A percentile compares a stretch with the other conserved stretches of the same genome.
Evolutionary conservation across 106 monocot species (phyloP).

Genomic region (Ottelia alismoides): DNA sequence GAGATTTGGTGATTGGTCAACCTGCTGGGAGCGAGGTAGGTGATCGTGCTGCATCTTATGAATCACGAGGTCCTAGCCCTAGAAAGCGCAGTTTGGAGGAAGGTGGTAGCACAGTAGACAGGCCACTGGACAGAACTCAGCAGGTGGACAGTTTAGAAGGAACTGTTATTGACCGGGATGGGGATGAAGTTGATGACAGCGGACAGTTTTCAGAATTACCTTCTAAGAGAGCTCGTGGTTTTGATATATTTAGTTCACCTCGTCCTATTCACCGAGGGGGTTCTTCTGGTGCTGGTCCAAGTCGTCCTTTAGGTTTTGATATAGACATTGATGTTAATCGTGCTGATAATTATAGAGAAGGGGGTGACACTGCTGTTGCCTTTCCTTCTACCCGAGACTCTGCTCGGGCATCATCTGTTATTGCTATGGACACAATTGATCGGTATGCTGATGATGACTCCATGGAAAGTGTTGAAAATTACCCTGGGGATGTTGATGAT

Average conservation of each 20-base stretch:
- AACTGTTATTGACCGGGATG: conserved; percentile 78
- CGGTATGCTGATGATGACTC: conserved; percentile 57
- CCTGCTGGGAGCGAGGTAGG: conserved; percentile 98
- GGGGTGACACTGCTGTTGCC: conserved; percentile 32
- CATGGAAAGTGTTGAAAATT: conserved; percentile 99
- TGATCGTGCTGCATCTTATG: conserved; percentile 90
- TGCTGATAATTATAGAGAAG: conserved; percentile 40
- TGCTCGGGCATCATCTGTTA: conserved; percentile 80
- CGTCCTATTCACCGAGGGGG: conserved; percentile 25
- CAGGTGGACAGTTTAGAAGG: conserved; percentile 92
- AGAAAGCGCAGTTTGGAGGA: conserved; percentile 80
- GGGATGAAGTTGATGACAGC: conserved; percentile 78
- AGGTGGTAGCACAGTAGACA: conserved; percentile 96
- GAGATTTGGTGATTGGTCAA: conserved; percentile 90
- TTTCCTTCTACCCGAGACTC: conserved; percentile 54
- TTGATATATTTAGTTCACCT: conserved; percentile 41
- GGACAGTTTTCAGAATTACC: conserved; percentile 58
- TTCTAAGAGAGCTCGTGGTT: conserved; percentile 44
- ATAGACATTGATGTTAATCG: conserved; percentile 44
- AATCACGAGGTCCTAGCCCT: conserved; percentile 91
- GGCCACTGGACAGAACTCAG: conserved; percentile 58
- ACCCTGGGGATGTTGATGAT: conserved; percentile 64
- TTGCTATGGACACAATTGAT: conserved; percentile 81
- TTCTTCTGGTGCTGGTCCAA: conserved; percentile 76
- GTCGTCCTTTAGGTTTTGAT: conserved; percentile 45